A percentile compares a stretch with the other conserved stretches of the same genome.
Conservation (phyloP, 345 rosid genomes). For the Eucalyptus urophylla region DNA sequence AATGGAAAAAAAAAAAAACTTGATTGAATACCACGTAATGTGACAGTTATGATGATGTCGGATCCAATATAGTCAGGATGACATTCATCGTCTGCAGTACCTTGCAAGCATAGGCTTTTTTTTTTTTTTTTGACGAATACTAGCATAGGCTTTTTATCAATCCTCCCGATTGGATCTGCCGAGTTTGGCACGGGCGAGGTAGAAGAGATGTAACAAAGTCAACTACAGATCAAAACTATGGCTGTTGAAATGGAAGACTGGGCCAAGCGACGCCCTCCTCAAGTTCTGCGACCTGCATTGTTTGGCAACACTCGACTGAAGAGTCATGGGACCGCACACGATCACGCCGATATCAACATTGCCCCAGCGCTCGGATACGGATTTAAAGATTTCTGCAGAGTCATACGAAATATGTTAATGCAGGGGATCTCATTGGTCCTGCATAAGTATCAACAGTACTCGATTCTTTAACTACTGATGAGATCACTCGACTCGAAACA, state of each 20-base stretch:
- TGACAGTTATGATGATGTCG: fast-evolving
- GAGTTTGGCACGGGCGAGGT: not conserved
- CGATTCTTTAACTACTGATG: not conserved
- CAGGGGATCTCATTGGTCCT: not conserved
- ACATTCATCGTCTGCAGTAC: not conserved
- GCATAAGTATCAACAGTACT: not conserved
- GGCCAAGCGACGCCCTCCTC: slow-evolving; percentile 15
- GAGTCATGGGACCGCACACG: slow-evolving; percentile 70
- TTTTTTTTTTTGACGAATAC: no score
- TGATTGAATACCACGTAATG: not conserved
- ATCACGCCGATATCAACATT: slow-evolving; percentile 65
- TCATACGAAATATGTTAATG: not conserved
- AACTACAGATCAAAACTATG: slow-evolving; percentile 66
- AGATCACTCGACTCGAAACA: not conserved
- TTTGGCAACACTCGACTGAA: slow-evolving; percentile 63
- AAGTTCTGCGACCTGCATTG: slow-evolving; percentile 58
- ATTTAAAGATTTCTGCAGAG: slow-evolving; percentile 52
- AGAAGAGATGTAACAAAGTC: not conserved
- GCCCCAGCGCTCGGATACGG: slow-evolving; percentile 41
- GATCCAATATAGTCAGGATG: not conserved
- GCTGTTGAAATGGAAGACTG: slow-evolving; percentile 69
- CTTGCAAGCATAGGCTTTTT: not conserved
- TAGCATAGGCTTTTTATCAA: not conserved
- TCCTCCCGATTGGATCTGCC: not conserved
- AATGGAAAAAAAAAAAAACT: not conserved